phyloP scores from a whole-genome alignment of 345 rosid genomes.

The Rubroshorea leprosula region DNA sequence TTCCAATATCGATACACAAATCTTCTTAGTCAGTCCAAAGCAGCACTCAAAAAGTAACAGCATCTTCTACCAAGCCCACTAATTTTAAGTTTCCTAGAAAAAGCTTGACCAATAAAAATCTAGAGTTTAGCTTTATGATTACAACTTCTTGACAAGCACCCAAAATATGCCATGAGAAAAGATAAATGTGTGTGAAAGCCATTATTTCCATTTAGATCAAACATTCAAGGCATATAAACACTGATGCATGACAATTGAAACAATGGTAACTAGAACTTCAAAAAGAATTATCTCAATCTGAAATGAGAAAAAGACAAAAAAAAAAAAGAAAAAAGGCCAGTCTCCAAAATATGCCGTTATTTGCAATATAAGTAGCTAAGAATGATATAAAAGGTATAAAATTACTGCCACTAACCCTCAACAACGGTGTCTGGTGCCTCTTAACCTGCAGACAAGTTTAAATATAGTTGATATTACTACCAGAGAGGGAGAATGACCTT shows the following conservation, averaged over 20 bases:
- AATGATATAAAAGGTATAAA: neutral
- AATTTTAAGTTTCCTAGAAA: neutral
- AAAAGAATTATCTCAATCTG: neutral
- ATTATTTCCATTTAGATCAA: neutral
- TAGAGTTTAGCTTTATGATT: neutral
- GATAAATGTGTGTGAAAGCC: neutral
- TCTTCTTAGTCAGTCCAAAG: neutral
- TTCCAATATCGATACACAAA: too few relatives aligned
- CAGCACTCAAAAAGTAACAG: neutral
- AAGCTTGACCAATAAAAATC: neutral
- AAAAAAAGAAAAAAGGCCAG: too few relatives aligned
- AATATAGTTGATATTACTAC: neutral
- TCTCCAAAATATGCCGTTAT: neutral
- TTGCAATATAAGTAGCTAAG: neutral
- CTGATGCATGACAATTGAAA: neutral
- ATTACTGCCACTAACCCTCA: constrained; percentile 38
- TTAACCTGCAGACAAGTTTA: constrained; percentile 51
- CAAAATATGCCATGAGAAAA: neutral
- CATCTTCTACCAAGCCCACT: neutral
- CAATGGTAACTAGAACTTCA: neutral
- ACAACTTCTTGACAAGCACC: too few relatives aligned
- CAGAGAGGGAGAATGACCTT: too few relatives aligned
- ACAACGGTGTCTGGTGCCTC: constrained; percentile 57
- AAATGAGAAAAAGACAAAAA: neutral
- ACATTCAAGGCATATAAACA: neutral